Base-by-base conservation (phyloP, 2,329 filamentous ascomycete genomes). In the Hypoxylon sp. region DNA sequence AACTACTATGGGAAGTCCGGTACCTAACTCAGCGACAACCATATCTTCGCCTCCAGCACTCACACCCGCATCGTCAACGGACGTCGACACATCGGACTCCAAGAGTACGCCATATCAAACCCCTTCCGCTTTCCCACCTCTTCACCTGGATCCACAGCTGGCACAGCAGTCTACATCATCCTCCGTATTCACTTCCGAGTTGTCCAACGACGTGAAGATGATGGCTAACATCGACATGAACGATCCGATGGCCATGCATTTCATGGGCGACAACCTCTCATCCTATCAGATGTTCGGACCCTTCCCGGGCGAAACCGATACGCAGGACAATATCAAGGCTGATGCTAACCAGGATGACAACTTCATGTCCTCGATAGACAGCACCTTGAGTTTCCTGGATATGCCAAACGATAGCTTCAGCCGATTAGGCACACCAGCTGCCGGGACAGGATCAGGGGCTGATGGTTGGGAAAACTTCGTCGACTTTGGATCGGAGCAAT, bases 141-240 rank as follows among this genome's bases (percentile, higher is more conserved):
- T 54, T 31, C 65, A 36, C 49, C 59, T 66, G n/a, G 62, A 63
- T 31, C 58, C 61, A 2, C 66, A 69, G 16, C 31, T 64, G 2
- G 52, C 48, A 1, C 59, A 65, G 38, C 66, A 63, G 26, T 47
- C 66, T 1, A 57, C 59, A 2, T 54, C 56, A 1, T 76, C 59
- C 0, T 76, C 75, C 0, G 64, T 63, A 1, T 78, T 78, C 41
- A 77, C 75, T 0, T 61, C 73, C 0, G 71, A 76, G 51, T 59
- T 78, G 5, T 69, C 76, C 0, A 57, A 70, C 1, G 75, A 78
- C 37, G 69, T 72, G 2, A 75, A 71, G 58, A 72, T 75, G 72
- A 64, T 78, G 57, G 62, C 67, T 1, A 68, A 68, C 5, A 42
- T 71, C 8, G 67, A 69, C 20, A 64, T 71, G 57, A 64, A 38